Conservation (phyloP, 768 basidiomycete species). For the Russula lepida region DNA sequence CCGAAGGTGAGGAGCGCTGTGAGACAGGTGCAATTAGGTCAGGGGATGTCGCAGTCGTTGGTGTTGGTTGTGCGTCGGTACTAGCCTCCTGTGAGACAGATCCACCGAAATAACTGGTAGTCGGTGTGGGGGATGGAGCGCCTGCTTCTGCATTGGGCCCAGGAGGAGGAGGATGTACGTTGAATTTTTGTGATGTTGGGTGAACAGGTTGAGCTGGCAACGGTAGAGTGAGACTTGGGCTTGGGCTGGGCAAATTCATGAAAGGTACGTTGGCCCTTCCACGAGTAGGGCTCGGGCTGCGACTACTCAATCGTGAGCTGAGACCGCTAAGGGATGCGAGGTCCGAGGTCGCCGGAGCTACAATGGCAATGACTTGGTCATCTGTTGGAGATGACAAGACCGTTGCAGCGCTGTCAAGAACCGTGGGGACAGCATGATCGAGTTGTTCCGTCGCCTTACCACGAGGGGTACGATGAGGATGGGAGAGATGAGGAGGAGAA, state of each 20-base stretch:
- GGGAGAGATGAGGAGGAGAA: constrained; percentile 34
- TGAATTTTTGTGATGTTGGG: not conserved
- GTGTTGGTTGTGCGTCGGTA: constrained; percentile 18
- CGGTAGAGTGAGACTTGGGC: constrained; percentile 19
- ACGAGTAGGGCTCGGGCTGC: constrained; percentile 55
- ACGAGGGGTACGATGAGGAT: constrained; percentile 69
- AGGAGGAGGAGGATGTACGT: constrained; percentile 5
- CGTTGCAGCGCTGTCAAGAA: constrained; percentile 75
- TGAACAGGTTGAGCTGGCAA: constrained; percentile 9
- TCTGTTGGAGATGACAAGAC: constrained; percentile 43
- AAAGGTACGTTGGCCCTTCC: constrained; percentile 26
- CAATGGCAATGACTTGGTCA: constrained; percentile 52
- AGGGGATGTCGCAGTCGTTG: constrained; percentile 21
- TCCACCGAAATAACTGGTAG: constrained; percentile 24
- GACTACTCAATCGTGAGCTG: constrained; percentile 52
- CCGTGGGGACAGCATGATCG: constrained; percentile 76
- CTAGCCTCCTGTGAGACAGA: constrained; percentile 27
- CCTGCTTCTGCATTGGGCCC: not conserved
- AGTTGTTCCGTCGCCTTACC: constrained; percentile 65
- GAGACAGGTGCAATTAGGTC: constrained; percentile 21
- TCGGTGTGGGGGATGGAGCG: constrained; percentile 24
- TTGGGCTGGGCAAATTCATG: constrained; percentile 22
- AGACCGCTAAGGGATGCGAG: constrained; percentile 42
- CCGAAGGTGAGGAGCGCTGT: constrained; percentile 22
- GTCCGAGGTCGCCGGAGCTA: constrained; percentile 41